Base-by-base conservation (phyloP, 192 early-diverging fungal species). In the Entomortierella parvispora region DNA sequence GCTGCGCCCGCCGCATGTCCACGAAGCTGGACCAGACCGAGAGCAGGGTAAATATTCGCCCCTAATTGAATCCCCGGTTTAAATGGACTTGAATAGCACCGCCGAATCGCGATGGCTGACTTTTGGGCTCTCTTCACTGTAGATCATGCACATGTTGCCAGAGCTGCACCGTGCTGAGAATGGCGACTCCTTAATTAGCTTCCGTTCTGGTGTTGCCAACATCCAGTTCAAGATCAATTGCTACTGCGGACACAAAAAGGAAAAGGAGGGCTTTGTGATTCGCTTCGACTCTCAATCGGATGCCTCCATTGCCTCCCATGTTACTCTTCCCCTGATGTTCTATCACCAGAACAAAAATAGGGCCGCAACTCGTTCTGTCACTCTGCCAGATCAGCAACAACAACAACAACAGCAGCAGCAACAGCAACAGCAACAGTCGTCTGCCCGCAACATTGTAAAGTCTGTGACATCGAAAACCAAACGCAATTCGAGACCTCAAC, bases 211-310 rank as follows among this genome's bases (percentile, higher is more conserved):
- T 14, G 74, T 77, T 37, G 74, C 74, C 45, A 77, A 77, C 49
- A 68, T 77, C 31, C 74, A 77, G 55, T 77, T 77, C 55, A 77
- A 77, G 49, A 77, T 77, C 49, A 77, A 77, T 15, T 77, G 74
- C 49, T 77, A 77, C 47, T 77, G 74, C 47, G 74, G 74, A 10
- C 74, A 77, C 61, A 68, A 77, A 58, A 77, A 68, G 66, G 74
- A 77, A 40, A 77, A 77, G 55, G 74, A 77, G 8, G 74, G 74
- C 20, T 77, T 77, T 55, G 74, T 77, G 32, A 68, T 77, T 55
- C 74, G 74, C 46, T 77, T 77, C 37, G 74, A 77, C 43, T 68
- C 74, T 2, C 51, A 54, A 26, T 77, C 74, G 47, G 74, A 77
- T 40, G 15, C 33, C 12, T 34, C 74, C 0, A 77, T 77, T 34